These are phyloP conservation scores for Aspergillus affinis DNA, from an alignment of 495 filamentous ascomycete species.

Conservation along the genomic window DNA sequence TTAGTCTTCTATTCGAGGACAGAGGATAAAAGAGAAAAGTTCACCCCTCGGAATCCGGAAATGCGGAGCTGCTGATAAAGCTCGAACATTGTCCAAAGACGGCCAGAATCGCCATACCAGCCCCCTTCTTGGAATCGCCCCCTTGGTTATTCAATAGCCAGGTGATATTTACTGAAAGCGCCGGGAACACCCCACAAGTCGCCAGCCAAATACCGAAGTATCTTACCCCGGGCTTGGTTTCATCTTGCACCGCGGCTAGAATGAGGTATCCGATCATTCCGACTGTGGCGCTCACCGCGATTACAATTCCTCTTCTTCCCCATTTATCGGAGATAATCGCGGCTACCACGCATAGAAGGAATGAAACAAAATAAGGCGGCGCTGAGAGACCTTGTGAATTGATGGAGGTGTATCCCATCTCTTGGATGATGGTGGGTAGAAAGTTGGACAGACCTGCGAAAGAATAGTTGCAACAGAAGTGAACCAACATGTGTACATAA, in stretches of 20 bases:
- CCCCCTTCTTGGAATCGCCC: slow-evolving; percentile 41
- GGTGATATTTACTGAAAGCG: slow-evolving; percentile 60
- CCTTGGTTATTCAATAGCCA: slow-evolving; percentile 67
- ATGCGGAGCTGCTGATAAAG: slow-evolving; percentile 29
- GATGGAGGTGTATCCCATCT: slow-evolving; percentile 66
- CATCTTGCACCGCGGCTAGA: slow-evolving; percentile 46
- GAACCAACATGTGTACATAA: slow-evolving; percentile 27
- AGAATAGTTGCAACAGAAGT: slow-evolving; percentile 33
- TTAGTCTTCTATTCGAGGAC: background rate
- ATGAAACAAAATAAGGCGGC: slow-evolving; percentile 71
- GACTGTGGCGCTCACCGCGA: slow-evolving; percentile 55
- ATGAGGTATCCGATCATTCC: slow-evolving; percentile 68
- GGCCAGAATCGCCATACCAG: slow-evolving; percentile 31
- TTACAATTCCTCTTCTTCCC: slow-evolving; percentile 60
- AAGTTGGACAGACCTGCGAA: slow-evolving; percentile 62
- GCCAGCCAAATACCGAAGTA: slow-evolving; percentile 66
- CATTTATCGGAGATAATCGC: slow-evolving; percentile 65
- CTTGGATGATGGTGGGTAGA: slow-evolving; percentile 66
- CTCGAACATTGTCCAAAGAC: slow-evolving; percentile 34
- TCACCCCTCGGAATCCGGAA: slow-evolving; percentile 22
- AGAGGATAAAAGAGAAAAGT: background rate
- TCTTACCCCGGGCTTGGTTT: slow-evolving; percentile 45
- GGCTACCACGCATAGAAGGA: slow-evolving; percentile 57
- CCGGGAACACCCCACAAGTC: slow-evolving; percentile 59
- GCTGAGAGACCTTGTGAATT: slow-evolving; percentile 71